These are phyloP conservation scores for Hydnomerulius pinastri DNA, from an alignment of 768 basidiomycete species.

Conservation along the genomic window DNA sequence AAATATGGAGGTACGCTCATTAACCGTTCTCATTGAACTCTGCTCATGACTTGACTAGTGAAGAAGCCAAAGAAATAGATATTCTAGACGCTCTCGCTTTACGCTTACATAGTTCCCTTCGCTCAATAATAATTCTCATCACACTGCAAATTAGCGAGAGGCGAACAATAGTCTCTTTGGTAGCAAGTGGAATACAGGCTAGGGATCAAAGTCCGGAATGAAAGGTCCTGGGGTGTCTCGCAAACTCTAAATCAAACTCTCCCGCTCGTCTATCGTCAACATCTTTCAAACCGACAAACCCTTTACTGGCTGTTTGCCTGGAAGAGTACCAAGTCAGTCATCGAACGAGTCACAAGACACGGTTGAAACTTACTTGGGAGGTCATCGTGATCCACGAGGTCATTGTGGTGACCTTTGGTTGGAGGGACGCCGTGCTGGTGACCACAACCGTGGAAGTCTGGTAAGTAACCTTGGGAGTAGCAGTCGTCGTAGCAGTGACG, in stretches of 20 bases:
- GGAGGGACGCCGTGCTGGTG: neutral
- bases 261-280: neutral
- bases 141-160: neutral
- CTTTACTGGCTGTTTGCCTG: too few relatives aligned
- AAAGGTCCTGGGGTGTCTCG: neutral
- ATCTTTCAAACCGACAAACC: neutral
- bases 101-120: neutral
- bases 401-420: neutral
- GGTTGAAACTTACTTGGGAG: neutral
- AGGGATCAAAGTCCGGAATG: neutral
- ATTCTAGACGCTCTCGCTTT: neutral
- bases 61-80: conserved; percentile 85
- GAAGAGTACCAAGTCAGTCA: neutral
- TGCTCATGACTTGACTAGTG: conserved; percentile 41
- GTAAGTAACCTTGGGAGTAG: neutral
- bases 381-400: neutral
- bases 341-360: neutral
- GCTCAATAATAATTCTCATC: neutral
- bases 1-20: conserved; percentile 79
- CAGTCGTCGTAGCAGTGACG: neutral
- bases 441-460: neutral
- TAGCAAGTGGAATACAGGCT: neutral
- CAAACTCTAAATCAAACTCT: neutral
- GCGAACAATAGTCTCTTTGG: neutral
- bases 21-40: neutral